Conservation (phyloP, 2,329 filamentous ascomycete species). For the Fusarium praegraminearum region DNA sequence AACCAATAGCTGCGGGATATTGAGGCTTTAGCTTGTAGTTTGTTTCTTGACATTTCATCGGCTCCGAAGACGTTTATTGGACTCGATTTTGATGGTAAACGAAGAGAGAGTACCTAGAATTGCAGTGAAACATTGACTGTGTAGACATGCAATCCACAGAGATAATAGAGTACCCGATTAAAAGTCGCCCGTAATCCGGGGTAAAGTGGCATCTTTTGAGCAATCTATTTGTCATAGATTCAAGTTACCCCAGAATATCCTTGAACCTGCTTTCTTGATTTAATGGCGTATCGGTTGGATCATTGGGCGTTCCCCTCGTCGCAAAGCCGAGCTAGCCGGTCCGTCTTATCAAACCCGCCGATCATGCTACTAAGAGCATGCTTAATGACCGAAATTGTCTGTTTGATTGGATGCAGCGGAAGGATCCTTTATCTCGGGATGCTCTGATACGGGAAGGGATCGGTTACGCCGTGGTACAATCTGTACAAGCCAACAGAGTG, state of each 20-base stretch:
- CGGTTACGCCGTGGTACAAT: not conserved
- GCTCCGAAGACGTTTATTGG: not conserved
- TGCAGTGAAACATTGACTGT: not conserved
- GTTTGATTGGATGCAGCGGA: conserved; percentile 11
- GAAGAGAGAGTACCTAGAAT: no score
- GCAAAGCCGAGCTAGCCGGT: conserved; percentile 28
- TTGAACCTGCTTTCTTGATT: conserved; percentile 10
- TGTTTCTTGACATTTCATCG: not conserved
- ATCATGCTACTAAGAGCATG: conserved; percentile 17
- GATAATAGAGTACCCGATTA: conserved; percentile 5
- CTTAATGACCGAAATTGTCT: not conserved
- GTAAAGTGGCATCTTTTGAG: conserved; percentile 26
- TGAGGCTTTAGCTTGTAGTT: not conserved
- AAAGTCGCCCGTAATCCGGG: conserved; percentile 16
- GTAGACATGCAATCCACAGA: conserved; percentile 2
- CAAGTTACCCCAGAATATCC: conserved; percentile 29
- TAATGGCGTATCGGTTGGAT: conserved; percentile 7
- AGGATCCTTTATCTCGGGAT: conserved; percentile 6
- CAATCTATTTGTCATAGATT: conserved; percentile 40
- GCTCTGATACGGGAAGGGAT: conserved; percentile 4
- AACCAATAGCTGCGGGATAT: conserved; percentile 5
- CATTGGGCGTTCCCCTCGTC: not conserved
- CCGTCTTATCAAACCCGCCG: conserved; percentile 29
- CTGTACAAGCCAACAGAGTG: not conserved
- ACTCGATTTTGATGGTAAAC: no score